Evolutionary conservation across 768 basidiomycete species (phyloP).

Genomic region (Calocybe cyanea): DNA sequence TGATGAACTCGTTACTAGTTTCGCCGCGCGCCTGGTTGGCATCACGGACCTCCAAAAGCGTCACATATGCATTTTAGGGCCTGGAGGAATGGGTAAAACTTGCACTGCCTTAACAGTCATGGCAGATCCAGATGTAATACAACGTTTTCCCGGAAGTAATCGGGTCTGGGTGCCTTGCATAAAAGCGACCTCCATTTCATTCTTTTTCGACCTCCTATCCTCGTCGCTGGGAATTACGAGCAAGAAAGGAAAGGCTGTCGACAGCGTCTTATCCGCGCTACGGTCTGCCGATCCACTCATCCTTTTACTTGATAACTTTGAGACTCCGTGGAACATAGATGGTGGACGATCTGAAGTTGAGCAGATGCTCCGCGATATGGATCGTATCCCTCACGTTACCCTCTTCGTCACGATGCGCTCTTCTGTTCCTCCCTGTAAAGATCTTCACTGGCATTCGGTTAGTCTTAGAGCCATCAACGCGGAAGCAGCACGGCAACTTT

Average conservation of each 20-base stretch:
- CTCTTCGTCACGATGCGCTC: not conserved
- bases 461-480: conserved; percentile 16
- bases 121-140: conserved; percentile 17
- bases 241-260: conserved; percentile 11
- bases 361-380: not conserved
- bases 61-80: conserved; percentile 23
- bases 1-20: conserved; percentile 14
- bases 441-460: conserved; percentile 19
- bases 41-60: conserved; percentile 3
- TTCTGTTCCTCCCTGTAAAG: conserved; percentile 19
- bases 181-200: conserved; percentile 20
- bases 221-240: conserved; percentile 15
- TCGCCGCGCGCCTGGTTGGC: not conserved
- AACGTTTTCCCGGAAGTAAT: conserved; percentile 13
- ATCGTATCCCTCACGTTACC: not conserved
- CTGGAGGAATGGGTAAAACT: conserved; percentile 32
- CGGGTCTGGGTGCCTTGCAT: conserved; percentile 29
- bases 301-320: conserved; percentile 30
- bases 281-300: conserved; percentile 12
- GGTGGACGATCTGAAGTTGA: not conserved
- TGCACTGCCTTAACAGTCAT: conserved; percentile 24
- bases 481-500: conserved; percentile 18
- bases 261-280: conserved; percentile 15
- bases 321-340: conserved; percentile 27
- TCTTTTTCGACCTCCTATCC: conserved; percentile 20